Evolutionary conservation across 1,284 basidiomycete genomes (phyloP), one percentile per base, ranked within the genome.

Genomic region (Fomitopsis pinicola): DNA sequence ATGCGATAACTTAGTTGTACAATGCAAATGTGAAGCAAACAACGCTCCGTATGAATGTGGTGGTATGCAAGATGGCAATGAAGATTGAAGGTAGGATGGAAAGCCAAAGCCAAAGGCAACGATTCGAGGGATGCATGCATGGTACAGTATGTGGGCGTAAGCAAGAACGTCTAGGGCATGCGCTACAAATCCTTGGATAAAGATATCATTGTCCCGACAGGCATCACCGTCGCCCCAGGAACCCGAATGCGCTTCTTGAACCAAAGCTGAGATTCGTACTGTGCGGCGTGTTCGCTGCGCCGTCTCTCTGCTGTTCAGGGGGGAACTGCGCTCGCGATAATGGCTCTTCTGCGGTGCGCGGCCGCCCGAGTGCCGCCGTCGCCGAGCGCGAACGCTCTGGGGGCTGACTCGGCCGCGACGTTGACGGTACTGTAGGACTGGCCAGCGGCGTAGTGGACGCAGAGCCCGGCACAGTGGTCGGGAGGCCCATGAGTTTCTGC

Each of bases 401-500:
- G 4, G n/a, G 10, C 35, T 54, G 33, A 26, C 38, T 40, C 38
- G 35, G 35, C 22, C 52, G 33, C 10, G 35, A 15, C 28, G n/a
- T 36, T 14, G 35, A 38, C 35, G 57, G 42, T 15, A 28, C 54
- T 9, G 64, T 66, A 6, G 72, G 68, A 35, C 67, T 70, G 1
- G 58, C 57, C 42, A 59, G 68, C 14, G 71, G 70, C 36, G 69
- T 66, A 17, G 58, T 62, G 15, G 68, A 64, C 2, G 48, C 59
- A 15, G 66, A 52, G 17, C 62, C 63, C 7, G 69, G 55, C 8
- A 55, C 64, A 19, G 62, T 40, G 10, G 28, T 36, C 1, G 65
- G 56, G 48, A 69, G 60, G 6, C 80, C 81, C 30, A 81, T 71
- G 19, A 81, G 74, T 62, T 76, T 77, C 67, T 77, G 74, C 63